These are phyloP conservation scores for Geosmithia putterillii DNA, from an alignment of 2,329 filamentous ascomycete genomes.

Conservation along the genomic window DNA sequence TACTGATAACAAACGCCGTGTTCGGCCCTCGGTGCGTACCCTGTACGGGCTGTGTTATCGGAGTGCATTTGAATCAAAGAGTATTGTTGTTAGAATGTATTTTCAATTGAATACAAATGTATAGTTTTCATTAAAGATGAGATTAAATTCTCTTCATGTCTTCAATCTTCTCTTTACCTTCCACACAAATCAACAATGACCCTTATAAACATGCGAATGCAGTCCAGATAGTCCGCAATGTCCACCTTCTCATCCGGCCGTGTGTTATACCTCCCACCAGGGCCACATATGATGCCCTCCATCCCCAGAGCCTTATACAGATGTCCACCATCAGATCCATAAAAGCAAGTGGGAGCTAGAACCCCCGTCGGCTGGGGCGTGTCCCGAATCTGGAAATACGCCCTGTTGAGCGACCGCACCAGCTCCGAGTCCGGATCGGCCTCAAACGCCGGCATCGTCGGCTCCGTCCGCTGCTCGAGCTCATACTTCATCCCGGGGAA, in stretches of 20 bases:
- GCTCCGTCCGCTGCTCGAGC: slow-evolving; percentile 9
- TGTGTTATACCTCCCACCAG: slow-evolving; percentile 13
- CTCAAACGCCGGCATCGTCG: slow-evolving; percentile 14
- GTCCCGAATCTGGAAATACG: slow-evolving; percentile 7
- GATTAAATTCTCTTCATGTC: background rate
- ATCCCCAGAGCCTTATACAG: slow-evolving; percentile 12
- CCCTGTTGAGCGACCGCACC: slow-evolving; percentile 10
- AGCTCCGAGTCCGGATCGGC: slow-evolving; percentile 6
- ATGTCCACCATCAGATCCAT: slow-evolving; percentile 12
- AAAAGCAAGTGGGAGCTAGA: slow-evolving; percentile 11
- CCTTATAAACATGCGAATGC: slow-evolving; percentile 12
- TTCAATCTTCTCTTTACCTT: slow-evolving; percentile 4
- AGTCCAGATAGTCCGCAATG: slow-evolving; percentile 13
- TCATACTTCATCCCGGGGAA: slow-evolving; percentile 11
- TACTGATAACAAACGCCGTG: background rate
- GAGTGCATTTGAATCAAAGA: background rate
- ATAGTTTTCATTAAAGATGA: too few relatives aligned
- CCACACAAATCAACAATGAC: slow-evolving; percentile 8
- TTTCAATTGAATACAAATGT: too few relatives aligned
- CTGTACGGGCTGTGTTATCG: background rate
- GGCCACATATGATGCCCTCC: slow-evolving; percentile 13
- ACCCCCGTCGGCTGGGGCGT: slow-evolving; percentile 11
- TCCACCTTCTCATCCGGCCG: slow-evolving; percentile 13
- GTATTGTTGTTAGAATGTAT: too few relatives aligned
- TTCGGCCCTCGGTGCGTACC: background rate